phyloP scores from a whole-genome alignment of 179 eudicot species.

The Carnegiea gigantea region DNA sequence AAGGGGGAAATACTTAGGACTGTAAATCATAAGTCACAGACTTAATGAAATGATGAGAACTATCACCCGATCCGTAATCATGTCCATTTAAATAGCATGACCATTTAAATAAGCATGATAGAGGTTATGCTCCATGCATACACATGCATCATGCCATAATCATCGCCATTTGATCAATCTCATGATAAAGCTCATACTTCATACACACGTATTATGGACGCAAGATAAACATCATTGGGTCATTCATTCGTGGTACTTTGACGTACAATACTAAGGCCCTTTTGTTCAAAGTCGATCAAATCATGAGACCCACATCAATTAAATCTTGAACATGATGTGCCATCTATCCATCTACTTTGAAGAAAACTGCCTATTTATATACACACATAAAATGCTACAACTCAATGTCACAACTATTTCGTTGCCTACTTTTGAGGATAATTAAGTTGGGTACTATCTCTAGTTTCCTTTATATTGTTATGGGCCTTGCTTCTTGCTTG shows the following conservation, averaged over 20 bases:
- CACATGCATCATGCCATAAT: not conserved
- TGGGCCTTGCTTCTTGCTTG: not conserved
- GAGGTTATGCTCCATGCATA: too few relatives aligned
- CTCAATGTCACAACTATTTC: not conserved
- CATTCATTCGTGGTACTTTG: slow-evolving; percentile 8
- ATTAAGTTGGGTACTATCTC: not conserved
- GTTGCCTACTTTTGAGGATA: not conserved
- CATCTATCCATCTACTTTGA: not conserved
- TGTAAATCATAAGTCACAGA: too few relatives aligned
- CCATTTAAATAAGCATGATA: too few relatives aligned
- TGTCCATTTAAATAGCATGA: too few relatives aligned
- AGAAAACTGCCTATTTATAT: not conserved
- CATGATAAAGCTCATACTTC: not conserved
- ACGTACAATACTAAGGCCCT: not conserved
- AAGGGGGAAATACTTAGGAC: not conserved
- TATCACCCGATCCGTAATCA: too few relatives aligned
- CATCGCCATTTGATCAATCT: not conserved
- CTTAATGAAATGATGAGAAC: too few relatives aligned
- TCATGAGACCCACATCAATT: not conserved
- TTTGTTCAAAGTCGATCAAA: not conserved
- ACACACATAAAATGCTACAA: not conserved
- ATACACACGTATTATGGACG: not conserved
- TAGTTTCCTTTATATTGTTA: not conserved
- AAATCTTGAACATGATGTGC: not conserved
- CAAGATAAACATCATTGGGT: not conserved